Base-by-base conservation (phyloP, 768 basidiomycete genomes). In the Epithele typhae region DNA sequence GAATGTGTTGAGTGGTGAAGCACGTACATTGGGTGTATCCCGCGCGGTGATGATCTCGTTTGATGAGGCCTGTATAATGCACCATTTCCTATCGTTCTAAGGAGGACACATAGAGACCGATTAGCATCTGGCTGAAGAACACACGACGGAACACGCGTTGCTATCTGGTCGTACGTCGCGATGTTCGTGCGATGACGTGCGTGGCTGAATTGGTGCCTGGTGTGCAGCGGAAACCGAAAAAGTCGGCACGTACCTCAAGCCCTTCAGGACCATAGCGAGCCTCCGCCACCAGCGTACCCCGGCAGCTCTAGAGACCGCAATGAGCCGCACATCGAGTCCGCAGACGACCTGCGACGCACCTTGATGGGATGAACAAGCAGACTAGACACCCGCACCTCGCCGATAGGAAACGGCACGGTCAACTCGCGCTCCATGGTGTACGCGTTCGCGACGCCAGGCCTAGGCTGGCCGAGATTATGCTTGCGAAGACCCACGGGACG, bases 281-380 rank as follows among this genome's bases (percentile, higher is more conserved):
- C 35, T 69, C 68, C 40, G 71, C 67, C 1, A 87, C 76, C 22
- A 83, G 77, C 1, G 73, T 82, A 21, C 83, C 87, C 40, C 75
- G 76, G 56, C 87, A 88, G 54, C 86, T 88, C 87, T 90, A 47
- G 42, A n/a, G n/a, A n/a, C n/a, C n/a, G n/a, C n/a, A n/a, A n/a
- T n/a, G n/a, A n/a, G n/a, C n/a, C n/a, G n/a, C n/a, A n/a, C n/a
- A n/a, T n/a, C n/a, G n/a, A n/a, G n/a, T n/a, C n/a, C n/a, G n/a
- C n/a, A n/a, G n/a, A n/a, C n/a, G n/a, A n/a, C n/a, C 10, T 36
- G 23, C 19, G 25, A 37, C 48, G 9, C 22, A 56, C 58, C 48
- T 58, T 58, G 40, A 58, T 58, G 23, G 57, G 57, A 36, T 53
- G 52, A 11, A 86, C 56, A 27, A 84, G 52, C 18, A 86, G 75